phyloP scores from a whole-genome alignment of 164 flowering plant genomes.

The Sextonia rubra region DNA sequence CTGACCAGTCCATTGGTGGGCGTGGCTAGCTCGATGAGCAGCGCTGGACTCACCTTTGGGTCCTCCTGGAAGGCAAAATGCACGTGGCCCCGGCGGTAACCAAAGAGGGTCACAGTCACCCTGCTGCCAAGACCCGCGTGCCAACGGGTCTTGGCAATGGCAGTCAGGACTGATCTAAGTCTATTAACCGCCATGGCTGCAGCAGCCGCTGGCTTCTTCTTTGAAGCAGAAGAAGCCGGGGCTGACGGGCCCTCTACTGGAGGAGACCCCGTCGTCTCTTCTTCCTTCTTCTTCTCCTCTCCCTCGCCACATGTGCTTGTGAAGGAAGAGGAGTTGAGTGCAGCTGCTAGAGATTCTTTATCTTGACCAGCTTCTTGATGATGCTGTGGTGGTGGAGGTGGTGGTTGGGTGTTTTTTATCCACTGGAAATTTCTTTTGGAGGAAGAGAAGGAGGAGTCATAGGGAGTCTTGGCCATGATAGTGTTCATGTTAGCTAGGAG shows the following conservation, averaged over 20 bases:
- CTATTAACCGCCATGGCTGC: constrained; percentile 24
- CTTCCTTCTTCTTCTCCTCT: constrained; percentile 32
- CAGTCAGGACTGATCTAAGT: constrained; percentile 46
- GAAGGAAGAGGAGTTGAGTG: neutral
- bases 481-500: neutral
- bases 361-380: neutral
- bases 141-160: constrained; percentile 12
- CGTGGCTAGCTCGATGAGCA: constrained; percentile 71
- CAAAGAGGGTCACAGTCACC: constrained; percentile 81
- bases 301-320: constrained; percentile 4
- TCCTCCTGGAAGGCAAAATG: constrained; percentile 77
- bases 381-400: too few species aligned
- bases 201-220: constrained; percentile 26
- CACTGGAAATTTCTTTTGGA: constrained; percentile 65
- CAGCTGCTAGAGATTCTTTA: neutral
- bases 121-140: constrained; percentile 32
- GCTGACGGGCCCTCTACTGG: neutral
- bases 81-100: constrained; percentile 79
- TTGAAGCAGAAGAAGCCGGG: constrained; percentile 5
- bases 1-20: constrained; percentile 68
- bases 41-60: constrained; percentile 48
- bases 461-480: constrained; percentile 38
- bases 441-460: constrained; percentile 71
- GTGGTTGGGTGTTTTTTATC: constrained; percentile 25
- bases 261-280: constrained; percentile 23